These are phyloP conservation scores for Camellia japonica DNA, from an alignment of 148 eudicot genomes.

Conservation along the genomic window DNA sequence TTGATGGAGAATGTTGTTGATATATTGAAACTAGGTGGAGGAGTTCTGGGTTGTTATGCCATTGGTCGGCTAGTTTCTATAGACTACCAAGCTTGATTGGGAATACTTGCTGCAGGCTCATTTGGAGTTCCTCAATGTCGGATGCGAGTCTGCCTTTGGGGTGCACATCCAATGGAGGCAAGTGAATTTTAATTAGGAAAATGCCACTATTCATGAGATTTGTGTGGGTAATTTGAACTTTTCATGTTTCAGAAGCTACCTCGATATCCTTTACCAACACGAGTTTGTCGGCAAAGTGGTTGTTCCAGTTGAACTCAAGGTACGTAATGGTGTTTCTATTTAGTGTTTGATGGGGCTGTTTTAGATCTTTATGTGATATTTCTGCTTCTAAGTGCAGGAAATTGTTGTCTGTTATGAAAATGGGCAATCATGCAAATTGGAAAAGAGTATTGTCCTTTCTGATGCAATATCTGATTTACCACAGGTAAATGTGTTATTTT, in stretches of 20 bases:
- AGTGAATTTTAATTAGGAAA: not conserved
- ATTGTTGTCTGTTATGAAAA: constrained; percentile 21
- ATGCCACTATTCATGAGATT: not conserved
- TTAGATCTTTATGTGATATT: not conserved
- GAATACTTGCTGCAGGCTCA: constrained; percentile 41
- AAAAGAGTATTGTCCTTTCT: constrained; percentile 18
- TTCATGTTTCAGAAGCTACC: constrained; percentile 28
- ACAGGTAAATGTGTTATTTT: constrained; percentile 6
- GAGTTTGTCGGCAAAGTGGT: constrained; percentile 24
- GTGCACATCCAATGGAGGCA: constrained; percentile 30
- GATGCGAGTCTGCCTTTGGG: constrained; percentile 36
- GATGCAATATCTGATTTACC: constrained; percentile 38
- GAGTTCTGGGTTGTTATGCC: constrained; percentile 27
- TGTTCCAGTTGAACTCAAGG: constrained; percentile 27
- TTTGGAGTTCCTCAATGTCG: constrained; percentile 41
- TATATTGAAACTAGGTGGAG: constrained; percentile 24
- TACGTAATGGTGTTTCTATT: not conserved
- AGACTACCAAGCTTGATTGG: constrained; percentile 35
- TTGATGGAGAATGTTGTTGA: constrained; percentile 44
- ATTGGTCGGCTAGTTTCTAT: constrained; percentile 29
- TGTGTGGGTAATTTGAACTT: not conserved
- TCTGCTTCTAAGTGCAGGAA: constrained; percentile 16
- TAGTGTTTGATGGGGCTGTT: not conserved
- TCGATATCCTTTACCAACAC: constrained; percentile 37
- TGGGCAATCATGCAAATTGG: constrained; percentile 9